Conservation (phyloP, 208 protist species). For the Crithidia thermophila region DNA sequence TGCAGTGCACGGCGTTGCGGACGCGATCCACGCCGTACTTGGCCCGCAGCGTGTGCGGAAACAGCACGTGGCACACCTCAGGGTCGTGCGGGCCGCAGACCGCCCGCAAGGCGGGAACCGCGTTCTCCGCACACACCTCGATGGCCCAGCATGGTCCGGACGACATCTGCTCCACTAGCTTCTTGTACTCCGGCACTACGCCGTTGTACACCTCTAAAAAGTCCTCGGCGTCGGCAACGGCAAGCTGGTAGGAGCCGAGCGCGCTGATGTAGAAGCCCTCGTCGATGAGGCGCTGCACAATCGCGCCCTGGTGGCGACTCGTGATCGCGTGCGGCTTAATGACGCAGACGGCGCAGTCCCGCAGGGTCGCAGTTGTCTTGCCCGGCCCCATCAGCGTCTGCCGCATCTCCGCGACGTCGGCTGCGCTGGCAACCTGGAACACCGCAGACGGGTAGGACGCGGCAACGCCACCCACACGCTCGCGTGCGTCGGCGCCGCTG, state of each 20-base stretch:
- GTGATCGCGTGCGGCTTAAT: constrained; percentile 96
- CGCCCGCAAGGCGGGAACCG: constrained; percentile 73
- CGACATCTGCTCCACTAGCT: constrained; percentile 92
- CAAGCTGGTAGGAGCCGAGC: constrained; percentile 89
- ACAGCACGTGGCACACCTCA: constrained; percentile 89
- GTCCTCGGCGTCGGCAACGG: constrained; percentile 91
- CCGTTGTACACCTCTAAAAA: constrained; percentile 98
- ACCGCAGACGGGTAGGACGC: constrained; percentile 40
- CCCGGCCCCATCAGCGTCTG: constrained; percentile 52
- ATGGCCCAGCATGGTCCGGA: constrained; percentile 89
- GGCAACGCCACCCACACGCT: constrained; percentile 44
- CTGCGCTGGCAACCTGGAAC: constrained; percentile 41
- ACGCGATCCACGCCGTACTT: constrained; percentile 90
- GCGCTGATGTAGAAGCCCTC: constrained; percentile 95
- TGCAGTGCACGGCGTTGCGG: constrained; percentile 95
- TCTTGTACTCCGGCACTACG: constrained; percentile 94
- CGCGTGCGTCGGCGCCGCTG: constrained; percentile 66
- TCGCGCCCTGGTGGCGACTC: constrained; percentile 85
- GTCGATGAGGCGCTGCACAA: constrained; percentile 90
- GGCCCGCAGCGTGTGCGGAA: constrained; percentile 93
- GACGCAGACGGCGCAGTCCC: constrained; percentile 94
- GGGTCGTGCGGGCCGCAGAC: constrained; percentile 93
- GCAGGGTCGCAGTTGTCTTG: constrained; percentile 79
- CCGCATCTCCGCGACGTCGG: constrained; percentile 37
- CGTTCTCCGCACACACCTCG: constrained; percentile 90